These are phyloP conservation scores for Penicillium sp. DNA, from an alignment of 2,329 filamentous ascomycete genomes.

Conservation along the genomic window DNA sequence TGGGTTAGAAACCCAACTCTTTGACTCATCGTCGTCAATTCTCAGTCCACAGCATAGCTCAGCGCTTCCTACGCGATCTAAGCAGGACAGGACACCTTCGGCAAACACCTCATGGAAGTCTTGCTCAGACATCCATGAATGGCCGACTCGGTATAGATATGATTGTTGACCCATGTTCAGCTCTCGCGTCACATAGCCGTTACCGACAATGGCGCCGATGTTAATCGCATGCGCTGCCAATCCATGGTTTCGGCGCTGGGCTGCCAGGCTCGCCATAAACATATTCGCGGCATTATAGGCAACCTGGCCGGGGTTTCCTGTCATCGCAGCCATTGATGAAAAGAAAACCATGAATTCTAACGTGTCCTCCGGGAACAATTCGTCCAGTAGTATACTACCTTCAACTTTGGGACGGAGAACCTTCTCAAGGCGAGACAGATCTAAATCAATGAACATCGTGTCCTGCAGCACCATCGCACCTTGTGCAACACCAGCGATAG, in stretches of 20 bases:
- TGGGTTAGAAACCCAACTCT: slow-evolving; percentile 23
- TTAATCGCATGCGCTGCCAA: slow-evolving; percentile 23
- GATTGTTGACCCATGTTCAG: slow-evolving; percentile 25
- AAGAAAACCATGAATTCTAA: slow-evolving; percentile 49
- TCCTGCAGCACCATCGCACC: slow-evolving; percentile 35
- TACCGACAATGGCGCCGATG: slow-evolving; percentile 23
- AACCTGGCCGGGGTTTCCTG: slow-evolving; percentile 35
- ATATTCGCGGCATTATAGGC: slow-evolving; percentile 44
- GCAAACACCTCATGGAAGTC: slow-evolving; percentile 35
- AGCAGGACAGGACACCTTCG: slow-evolving; percentile 31
- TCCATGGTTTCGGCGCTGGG: slow-evolving; percentile 18
- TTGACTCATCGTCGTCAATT: slow-evolving; percentile 26
- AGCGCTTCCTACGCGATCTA: slow-evolving; percentile 9
- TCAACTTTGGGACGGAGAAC: slow-evolving; percentile 39
- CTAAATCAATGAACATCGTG: slow-evolving; percentile 32
- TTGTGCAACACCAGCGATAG: slow-evolving; percentile 40
- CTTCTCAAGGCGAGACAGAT: slow-evolving; percentile 26
- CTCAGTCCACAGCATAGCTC: slow-evolving; percentile 22
- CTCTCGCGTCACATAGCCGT: slow-evolving; percentile 22
- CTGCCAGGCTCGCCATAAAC: slow-evolving; percentile 37
- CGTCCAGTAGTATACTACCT: slow-evolving; percentile 23
- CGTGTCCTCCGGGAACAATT: slow-evolving; percentile 24
- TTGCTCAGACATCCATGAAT: slow-evolving; percentile 30
- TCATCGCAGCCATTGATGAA: slow-evolving; percentile 40
- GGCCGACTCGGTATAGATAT: slow-evolving; percentile 24